These are phyloP conservation scores for Ustilago trichophora DNA, from an alignment of 1,284 basidiomycete genomes.

Conservation along the genomic window DNA sequence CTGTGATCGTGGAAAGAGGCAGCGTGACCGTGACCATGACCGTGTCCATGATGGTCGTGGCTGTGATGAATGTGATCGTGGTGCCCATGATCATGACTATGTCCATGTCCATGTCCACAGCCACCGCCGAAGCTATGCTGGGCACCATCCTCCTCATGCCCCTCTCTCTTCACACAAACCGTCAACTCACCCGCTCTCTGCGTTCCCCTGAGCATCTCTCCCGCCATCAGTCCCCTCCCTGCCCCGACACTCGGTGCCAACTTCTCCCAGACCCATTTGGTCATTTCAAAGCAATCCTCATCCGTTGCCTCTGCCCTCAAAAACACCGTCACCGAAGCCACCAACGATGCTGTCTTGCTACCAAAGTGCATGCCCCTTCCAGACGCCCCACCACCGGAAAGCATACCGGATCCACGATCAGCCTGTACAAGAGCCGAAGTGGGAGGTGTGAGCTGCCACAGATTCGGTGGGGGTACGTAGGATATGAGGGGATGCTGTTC, in stretches of 20 bases:
- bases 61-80: conserved; percentile 35
- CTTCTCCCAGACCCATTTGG: conserved; percentile 59
- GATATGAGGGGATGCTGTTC: conserved; percentile 58
- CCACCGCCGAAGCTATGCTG: conserved; percentile 10
- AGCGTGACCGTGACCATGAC: not conserved
- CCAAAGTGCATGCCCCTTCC: conserved; percentile 41
- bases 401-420: conserved; percentile 38
- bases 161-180: conserved; percentile 55
- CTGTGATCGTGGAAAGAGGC: conserved; percentile 5
- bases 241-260: conserved; percentile 57
- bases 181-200: conserved; percentile 61
- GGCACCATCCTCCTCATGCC: conserved; percentile 38
- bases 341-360: conserved; percentile 55
- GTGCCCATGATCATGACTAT: conserved; percentile 8
- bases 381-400: conserved; percentile 11
- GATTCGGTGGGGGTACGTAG: conserved; percentile 49
- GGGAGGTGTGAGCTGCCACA: conserved; percentile 65
- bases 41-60: conserved; percentile 21
- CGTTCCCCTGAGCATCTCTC: conserved; percentile 55
- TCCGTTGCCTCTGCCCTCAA: conserved; percentile 48
- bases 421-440: conserved; percentile 43
- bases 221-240: conserved; percentile 46
- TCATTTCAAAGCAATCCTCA: conserved; percentile 57
- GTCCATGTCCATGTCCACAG: conserved; percentile 37
- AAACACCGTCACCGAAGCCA: conserved; percentile 55